Evolutionary conservation across 75 land plant genomes (phyloP).

Genomic region (Pinus albicaulis): DNA sequence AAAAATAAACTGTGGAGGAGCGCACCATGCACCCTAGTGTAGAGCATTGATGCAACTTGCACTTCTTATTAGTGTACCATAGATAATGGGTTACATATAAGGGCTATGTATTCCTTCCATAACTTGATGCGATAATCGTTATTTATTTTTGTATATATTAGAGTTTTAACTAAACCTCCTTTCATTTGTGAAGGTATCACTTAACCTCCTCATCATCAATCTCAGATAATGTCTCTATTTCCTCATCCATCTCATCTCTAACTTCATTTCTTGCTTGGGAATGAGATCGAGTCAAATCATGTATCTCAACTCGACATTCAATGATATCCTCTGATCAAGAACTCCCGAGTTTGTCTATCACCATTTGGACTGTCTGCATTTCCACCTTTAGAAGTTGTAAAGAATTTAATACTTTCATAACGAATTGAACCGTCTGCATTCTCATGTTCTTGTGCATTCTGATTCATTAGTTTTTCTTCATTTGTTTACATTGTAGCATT

Average conservation of each 20-base stretch:
- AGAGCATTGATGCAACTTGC: conserved; percentile 70
- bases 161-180: conserved; percentile 73
- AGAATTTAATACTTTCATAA: too few species aligned
- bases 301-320: neutral
- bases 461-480: conserved; percentile 2
- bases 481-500: neutral
- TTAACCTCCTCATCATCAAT: conserved; percentile 94
- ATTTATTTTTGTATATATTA: conserved; percentile 93
- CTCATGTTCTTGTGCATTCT: neutral
- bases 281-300: conserved; percentile 10
- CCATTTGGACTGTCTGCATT: conserved; percentile 7
- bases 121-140: conserved; percentile 59
- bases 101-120: conserved; percentile 58
- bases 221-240: conserved; percentile 70
- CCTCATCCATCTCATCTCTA: conserved; percentile 25
- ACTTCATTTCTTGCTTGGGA: conserved; percentile 8
- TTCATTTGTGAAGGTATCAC: conserved; percentile 76
- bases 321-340: conserved; percentile 4
- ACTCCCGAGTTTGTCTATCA: neutral
- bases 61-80: conserved; percentile 80
- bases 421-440: neutral
- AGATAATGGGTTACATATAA: conserved; percentile 70
- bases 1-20: conserved; percentile 83
- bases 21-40: conserved; percentile 83
- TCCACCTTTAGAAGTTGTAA: conserved; percentile 8